Evolutionary conservation across 805 yeast species (phyloP).

Genomic region (Myxozyma melibiosi): DNA sequence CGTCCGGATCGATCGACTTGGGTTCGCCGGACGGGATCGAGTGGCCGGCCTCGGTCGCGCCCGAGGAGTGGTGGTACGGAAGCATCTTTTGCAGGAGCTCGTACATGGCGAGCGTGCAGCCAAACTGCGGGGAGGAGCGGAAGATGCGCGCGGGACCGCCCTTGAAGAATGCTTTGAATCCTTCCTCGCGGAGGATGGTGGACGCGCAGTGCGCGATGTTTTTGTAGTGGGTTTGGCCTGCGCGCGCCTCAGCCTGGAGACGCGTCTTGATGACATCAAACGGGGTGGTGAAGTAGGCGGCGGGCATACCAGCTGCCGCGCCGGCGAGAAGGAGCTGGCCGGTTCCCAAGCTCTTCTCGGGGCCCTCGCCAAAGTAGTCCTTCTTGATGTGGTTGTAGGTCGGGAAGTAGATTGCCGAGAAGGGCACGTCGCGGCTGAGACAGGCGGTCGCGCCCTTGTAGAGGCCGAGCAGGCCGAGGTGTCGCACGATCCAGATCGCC

Average conservation of each 20-base stretch:
- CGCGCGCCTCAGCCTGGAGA: conserved; percentile 78
- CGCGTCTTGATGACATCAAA: conserved; percentile 96
- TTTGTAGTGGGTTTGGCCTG: conserved; percentile 73
- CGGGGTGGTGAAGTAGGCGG: conserved; percentile 95
- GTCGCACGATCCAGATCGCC: conserved; percentile 73
- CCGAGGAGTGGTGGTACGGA: conserved; percentile 60
- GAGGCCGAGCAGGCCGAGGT: conserved; percentile 79
- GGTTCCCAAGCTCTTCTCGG: conserved; percentile 67
- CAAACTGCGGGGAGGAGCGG: conserved; percentile 97
- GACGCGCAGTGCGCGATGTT: conserved; percentile 78
- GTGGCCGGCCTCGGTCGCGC: conserved; percentile 49
- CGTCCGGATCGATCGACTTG: conserved; percentile 19
- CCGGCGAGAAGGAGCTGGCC: conserved; percentile 87
- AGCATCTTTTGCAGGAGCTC: conserved; percentile 80
- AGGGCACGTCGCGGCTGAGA: conserved; percentile 91
- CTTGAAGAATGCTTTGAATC: conserved; percentile 83
- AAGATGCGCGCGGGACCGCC: conserved; percentile 95
- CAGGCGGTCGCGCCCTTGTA: conserved; percentile 94
- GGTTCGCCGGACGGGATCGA: conserved; percentile 44
- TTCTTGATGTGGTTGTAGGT: conserved; percentile 91
- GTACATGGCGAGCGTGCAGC: conserved; percentile 96
- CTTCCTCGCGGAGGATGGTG: conserved; percentile 79
- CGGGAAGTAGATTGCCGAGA: conserved; percentile 96
- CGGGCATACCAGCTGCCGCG: conserved; percentile 97
- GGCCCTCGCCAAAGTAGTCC: conserved; percentile 79